These are phyloP conservation scores for Dentiscutata heterogama DNA, from an alignment of 371 early-diverging fungal species.

Conservation along the genomic window DNA sequence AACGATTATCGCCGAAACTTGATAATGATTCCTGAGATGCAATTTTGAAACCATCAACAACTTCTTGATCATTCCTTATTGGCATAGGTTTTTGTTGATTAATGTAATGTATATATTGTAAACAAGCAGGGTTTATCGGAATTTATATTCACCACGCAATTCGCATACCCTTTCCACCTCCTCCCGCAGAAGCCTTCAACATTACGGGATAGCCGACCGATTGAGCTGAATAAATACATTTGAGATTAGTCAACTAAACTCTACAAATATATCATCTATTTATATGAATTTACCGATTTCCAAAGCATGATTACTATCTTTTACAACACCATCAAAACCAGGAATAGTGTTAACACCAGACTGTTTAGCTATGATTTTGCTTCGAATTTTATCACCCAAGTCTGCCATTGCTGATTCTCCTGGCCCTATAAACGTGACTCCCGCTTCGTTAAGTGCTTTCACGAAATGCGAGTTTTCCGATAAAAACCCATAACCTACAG, in stretches of 20 bases:
- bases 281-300: slow-evolving; percentile 60
- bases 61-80: slow-evolving; percentile 70
- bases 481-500: slow-evolving; percentile 88
- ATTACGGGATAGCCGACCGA: slow-evolving; percentile 85
- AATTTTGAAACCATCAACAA: slow-evolving; percentile 82
- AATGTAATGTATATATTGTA: not conserved
- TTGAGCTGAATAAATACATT: slow-evolving; percentile 49
- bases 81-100: not conserved
- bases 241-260: not conserved
- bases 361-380: slow-evolving; percentile 88
- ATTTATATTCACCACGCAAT: slow-evolving; percentile 61
- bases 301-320: slow-evolving; percentile 74
- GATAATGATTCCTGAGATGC: slow-evolving; percentile 87
- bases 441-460: slow-evolving; percentile 69
- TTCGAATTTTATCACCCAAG: slow-evolving; percentile 96
- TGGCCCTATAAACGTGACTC: slow-evolving; percentile 86
- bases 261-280: not conserved
- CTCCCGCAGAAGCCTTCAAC: slow-evolving; percentile 91
- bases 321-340: slow-evolving; percentile 90
- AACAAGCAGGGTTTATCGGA: not conserved
- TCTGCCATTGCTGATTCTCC: slow-evolving; percentile 80
- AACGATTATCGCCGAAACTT: slow-evolving; percentile 89
- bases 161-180: slow-evolving; percentile 95
- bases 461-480: slow-evolving; percentile 87
- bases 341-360: slow-evolving; percentile 90